Evolutionary conservation across 371 early-diverging fungal genomes (phyloP).

Genomic region (Dentiscutata heterogama): DNA sequence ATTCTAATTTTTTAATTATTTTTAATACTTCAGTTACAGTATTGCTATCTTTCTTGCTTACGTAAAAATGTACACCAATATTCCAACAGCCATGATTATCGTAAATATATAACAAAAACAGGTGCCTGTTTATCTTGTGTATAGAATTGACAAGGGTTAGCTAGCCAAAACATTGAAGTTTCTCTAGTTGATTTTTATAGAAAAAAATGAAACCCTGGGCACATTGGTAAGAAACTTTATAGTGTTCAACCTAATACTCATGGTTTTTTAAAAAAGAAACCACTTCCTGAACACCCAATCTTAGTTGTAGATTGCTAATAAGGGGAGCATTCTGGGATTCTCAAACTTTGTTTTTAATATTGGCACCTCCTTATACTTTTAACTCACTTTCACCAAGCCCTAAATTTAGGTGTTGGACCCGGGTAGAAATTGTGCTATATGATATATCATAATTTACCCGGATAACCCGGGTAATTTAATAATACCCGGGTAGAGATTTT

Average conservation of each 20-base stretch:
- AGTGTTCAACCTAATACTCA: not conserved
- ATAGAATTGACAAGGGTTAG: conserved; percentile 45
- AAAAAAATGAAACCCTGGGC: conserved; percentile 36
- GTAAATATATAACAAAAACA: conserved; percentile 45
- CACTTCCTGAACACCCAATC: not conserved
- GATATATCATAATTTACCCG: no score
- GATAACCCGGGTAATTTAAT: no score
- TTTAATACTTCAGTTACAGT: conserved; percentile 37
- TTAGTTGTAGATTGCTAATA: not conserved
- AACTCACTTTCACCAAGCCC: no score
- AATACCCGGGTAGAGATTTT: no score
- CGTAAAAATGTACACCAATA: conserved; percentile 44
- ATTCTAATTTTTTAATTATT: conserved; percentile 10
- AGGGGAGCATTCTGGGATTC: no score
- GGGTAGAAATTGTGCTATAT: no score
- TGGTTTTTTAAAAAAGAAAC: not conserved
- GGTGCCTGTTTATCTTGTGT: conserved; percentile 40
- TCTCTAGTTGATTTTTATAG: conserved; percentile 9
- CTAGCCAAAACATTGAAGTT: conserved; percentile 25
- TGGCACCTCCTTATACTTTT: no score
- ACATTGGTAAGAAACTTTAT: not conserved
- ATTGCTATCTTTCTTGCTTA: conserved; percentile 18
- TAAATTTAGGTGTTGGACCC: no score
- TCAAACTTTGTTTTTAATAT: no score
- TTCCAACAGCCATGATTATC: conserved; percentile 41